Base-by-base conservation (phyloP, 2,329 filamentous ascomycete genomes). In the Diplodia scrobiculata region DNA sequence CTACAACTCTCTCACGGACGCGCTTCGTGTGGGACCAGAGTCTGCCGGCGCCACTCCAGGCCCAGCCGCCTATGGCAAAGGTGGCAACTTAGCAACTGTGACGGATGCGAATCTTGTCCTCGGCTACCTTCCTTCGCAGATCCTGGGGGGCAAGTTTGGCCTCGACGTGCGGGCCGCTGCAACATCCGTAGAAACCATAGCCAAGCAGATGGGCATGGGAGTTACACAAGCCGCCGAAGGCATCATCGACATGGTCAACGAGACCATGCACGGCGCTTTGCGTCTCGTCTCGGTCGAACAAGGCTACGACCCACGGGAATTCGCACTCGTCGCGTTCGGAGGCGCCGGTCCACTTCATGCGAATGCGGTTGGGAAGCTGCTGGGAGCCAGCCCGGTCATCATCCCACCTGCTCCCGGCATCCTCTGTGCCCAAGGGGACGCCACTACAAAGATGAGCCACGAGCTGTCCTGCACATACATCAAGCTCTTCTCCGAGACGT, bases 351-450 rank as follows among this genome's bases (percentile, higher is more conserved):
- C 82, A 19, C 73, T 84, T n/a, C 82, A 83, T 68, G 82, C 79
- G 3, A 84, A 83, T 62, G 79, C 81, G 3, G 74, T 84, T 1
- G 82, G 82, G 25, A 78, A 82, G 68, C 76, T 84, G 1, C 76
- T 84, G 5, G 80, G 80, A 0, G 79, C 81, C 2, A 84, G 80
- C 79, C 82, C 82, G 4, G 81, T 84, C n/a, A 83, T 84, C n/a
- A 74, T 84, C 2, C 82, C 82, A 11, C 81, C 79, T 1, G 80
- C 80, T 1, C 82, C 82, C 4, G 82, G 82, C 25, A 80, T 82
- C 10, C 73, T 84, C 0, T 84, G 82, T 67, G 82, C 82, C 1
- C 79, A 81, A 65, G 82, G 82, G 0, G 82, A 84, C 73, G 80
- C 78, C 2, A 82, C 79, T 0, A 84, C 82, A 0, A 81, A 81